These are phyloP conservation scores for Saitozyma podzolica DNA, from an alignment of 768 basidiomycete species.

Conservation along the genomic window DNA sequence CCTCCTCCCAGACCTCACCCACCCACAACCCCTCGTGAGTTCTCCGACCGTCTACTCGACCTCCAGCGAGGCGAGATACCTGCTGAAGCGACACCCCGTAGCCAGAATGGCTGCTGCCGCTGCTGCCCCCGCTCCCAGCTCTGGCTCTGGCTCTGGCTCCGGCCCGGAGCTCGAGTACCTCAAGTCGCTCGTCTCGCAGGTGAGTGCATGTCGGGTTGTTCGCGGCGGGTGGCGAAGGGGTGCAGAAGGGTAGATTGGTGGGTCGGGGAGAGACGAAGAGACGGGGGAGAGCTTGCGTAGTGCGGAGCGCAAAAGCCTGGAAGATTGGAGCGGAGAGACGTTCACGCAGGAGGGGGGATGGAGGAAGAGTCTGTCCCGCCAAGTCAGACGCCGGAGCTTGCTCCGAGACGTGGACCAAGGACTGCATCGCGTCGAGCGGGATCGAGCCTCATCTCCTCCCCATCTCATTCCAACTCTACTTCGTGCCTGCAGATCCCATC, in stretches of 20 bases:
- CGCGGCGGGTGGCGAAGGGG: no score
- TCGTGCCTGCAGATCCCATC: background rate
- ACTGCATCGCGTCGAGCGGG: no score
- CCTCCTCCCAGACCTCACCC: background rate
- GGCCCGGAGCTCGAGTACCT: slow-evolving; percentile 81
- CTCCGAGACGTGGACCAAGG: no score
- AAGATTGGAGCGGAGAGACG: no score
- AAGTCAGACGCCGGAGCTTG: background rate
- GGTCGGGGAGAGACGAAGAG: no score
- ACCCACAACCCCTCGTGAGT: no score
- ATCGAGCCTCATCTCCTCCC: background rate
- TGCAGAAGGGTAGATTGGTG: no score
- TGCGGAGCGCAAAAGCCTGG: no score
- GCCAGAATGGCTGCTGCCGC: slow-evolving; percentile 20
- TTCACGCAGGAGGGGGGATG: no score
- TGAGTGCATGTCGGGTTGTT: slow-evolving; percentile 13
- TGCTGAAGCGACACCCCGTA: background rate
- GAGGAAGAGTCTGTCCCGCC: background rate
- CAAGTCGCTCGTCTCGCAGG: slow-evolving; percentile 83
- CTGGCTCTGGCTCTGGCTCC: slow-evolving; percentile 21
- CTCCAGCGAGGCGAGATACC: background rate
- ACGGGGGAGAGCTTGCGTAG: no score
- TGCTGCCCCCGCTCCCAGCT: slow-evolving; percentile 15
- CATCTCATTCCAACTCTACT: background rate
- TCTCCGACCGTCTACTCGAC: background rate